A percentile compares a stretch with the other conserved stretches of the same genome.
These are phyloP conservation scores for Phytophthora litchii DNA, from an alignment of 352 stramenopile species.

Conservation along the genomic window DNA sequence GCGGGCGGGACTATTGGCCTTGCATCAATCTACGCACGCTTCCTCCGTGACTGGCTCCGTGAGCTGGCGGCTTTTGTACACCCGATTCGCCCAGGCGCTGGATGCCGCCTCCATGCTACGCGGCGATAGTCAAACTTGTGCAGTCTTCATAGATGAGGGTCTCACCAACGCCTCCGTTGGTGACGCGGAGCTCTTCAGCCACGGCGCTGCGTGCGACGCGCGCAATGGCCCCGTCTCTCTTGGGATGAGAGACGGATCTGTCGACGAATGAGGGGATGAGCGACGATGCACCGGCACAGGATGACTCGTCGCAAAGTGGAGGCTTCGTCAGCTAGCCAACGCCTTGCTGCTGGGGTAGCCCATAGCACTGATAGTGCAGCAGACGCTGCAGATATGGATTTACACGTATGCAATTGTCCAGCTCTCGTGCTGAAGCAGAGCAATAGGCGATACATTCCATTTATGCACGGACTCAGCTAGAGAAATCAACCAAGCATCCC, in stretches of 20 bases:
- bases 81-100: conserved; percentile 24
- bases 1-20: conserved; percentile 9
- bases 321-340: not conserved
- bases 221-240: conserved; percentile 13
- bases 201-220: conserved; percentile 17
- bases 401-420: not conserved
- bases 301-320: conserved; percentile 17
- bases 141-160: conserved; percentile 19
- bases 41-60: conserved; percentile 23
- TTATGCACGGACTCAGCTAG: conserved; percentile 19
- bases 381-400: not conserved
- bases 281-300: conserved; percentile 29
- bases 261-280: conserved; percentile 33
- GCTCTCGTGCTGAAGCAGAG: conserved; percentile 2
- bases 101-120: conserved; percentile 28
- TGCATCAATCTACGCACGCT: conserved; percentile 8
- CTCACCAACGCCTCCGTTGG: conserved; percentile 12
- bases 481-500: conserved; percentile 6
- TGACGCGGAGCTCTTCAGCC: conserved; percentile 9
- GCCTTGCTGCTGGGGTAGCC: not conserved
- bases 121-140: conserved; percentile 11
- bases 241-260: conserved; percentile 26
- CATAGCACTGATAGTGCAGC: not conserved
- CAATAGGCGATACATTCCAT: conserved; percentile 2
- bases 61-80: conserved; percentile 20